Conservation (phyloP, 352 stramenopile species). For the Pilasporangium apinafurcum region DNA sequence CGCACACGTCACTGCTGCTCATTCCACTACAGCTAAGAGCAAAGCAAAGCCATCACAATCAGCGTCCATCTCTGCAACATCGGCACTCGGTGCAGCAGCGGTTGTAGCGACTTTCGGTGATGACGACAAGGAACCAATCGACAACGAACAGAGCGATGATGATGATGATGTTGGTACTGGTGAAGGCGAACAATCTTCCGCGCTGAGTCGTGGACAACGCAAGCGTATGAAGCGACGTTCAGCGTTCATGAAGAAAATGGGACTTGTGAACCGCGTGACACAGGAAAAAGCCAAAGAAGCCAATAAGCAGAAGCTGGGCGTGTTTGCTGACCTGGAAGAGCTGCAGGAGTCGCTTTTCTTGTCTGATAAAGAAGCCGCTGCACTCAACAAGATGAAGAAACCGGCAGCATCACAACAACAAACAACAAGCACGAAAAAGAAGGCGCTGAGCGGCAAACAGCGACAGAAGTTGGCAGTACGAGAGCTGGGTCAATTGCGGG, state of each 20-base stretch:
- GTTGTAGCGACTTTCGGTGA: constrained; percentile 58
- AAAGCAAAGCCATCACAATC: constrained; percentile 8
- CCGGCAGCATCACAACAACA: constrained; percentile 6
- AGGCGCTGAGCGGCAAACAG: constrained; percentile 72
- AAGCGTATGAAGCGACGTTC: constrained; percentile 78
- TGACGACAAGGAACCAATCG: constrained; percentile 20
- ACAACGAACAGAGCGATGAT: constrained; percentile 27
- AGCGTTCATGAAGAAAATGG: constrained; percentile 86
- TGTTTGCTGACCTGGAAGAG: constrained; percentile 66
- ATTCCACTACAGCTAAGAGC: constrained; percentile 24
- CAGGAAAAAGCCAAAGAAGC: constrained; percentile 38
- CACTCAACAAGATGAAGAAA: constrained; percentile 15
- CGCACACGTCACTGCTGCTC: constrained; percentile 40
- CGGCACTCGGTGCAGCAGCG: constrained; percentile 35
- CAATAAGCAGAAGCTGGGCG: constrained; percentile 42
- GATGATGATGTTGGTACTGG: constrained; percentile 17
- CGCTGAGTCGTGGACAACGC: constrained; percentile 72
- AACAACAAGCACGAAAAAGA: too few species aligned
- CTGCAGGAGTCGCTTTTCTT: constrained; percentile 70
- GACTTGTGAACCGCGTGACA: constrained; percentile 62
- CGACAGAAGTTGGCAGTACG: constrained; percentile 79
- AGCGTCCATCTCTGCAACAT: constrained; percentile 1
- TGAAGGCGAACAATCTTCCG: constrained; percentile 17
- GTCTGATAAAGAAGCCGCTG: constrained; percentile 28
- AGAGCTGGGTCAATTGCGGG: constrained; percentile 78